Evolutionary conservation across 176 grass and related monocot genomes (phyloP), one percentile per base, ranked within the genome.

Genomic region (Zoysia japonica): DNA sequence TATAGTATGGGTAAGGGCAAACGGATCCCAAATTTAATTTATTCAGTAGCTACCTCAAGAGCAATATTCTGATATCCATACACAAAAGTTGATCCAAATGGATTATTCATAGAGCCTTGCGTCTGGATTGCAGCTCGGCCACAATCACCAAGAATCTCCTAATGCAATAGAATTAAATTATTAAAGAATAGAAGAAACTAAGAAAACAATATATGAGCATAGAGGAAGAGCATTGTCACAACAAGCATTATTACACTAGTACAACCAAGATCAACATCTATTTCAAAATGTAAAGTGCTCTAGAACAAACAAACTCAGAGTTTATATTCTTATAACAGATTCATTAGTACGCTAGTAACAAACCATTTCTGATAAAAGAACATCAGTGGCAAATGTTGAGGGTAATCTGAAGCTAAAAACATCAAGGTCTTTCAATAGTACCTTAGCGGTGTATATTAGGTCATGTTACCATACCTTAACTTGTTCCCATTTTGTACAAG

Each of bases 31-130:
- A 67, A 64, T 42, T 17, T 0, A 3, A 16, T 49, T 14, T 2
- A 76, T 56, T 64, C 72, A 81, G 5, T 61, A 78, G 9, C 19
- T 54, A 95, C 96, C 90, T 99, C 96, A 40, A 99, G 93, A 78
- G 96, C 92, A 70, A 99, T 78, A 87, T 95, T 95, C 81, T 94
- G 96, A 68, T 93, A 99, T 16, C 92, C 96, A 56, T 99, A 99
- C 14, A 99, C 96, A 72, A 99, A 95, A 69, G 96, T 99, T 62
- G 96, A 91, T 75, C 96, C 96, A 79, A 99, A 99, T 37, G 96
- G 96, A 71, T 93, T 99, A 64, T 93, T 99, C 90, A 91, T 95
- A 11, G 96, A 93, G 49, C 96, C 96, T 75, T 93, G 96, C n/a
- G 96, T 95, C 72, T 99, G 96, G 77, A 99, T 99, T 52, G 90